Evolutionary conservation across 495 filamentous ascomycete species (phyloP).

Genomic region (Chaetomium tenue): DNA sequence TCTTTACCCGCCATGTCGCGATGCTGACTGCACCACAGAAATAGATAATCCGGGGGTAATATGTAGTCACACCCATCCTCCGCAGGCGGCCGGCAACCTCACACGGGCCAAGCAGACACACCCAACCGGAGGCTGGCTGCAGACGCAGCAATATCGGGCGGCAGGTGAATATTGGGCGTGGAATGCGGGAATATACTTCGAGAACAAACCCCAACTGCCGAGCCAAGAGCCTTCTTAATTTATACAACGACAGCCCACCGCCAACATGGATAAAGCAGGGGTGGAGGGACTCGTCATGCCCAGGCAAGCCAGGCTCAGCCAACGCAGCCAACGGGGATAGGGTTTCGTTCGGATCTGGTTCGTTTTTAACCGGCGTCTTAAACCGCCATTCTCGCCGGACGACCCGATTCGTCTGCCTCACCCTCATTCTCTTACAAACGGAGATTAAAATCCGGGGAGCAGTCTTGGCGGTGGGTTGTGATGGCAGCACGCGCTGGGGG

Average conservation of each 20-base stretch:
- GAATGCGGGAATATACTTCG: not conserved
- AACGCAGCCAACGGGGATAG: not conserved
- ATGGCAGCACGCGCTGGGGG: not conserved
- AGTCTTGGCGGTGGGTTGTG: slow-evolving; percentile 20
- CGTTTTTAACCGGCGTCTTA: slow-evolving; percentile 22
- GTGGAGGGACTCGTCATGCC: slow-evolving; percentile 7
- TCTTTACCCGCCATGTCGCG: not conserved
- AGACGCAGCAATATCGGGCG: not conserved
- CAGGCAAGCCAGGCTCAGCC: too few species aligned
- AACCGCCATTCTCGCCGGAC: slow-evolving; percentile 22
- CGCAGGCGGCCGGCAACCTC: not conserved
- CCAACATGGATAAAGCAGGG: not conserved
- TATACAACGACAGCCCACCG: not conserved
- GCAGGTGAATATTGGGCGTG: not conserved
- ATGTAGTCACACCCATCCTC: not conserved
- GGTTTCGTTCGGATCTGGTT: not conserved
- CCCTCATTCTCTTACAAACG: slow-evolving; percentile 22
- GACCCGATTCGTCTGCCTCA: slow-evolving; percentile 26
- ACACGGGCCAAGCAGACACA: not conserved
- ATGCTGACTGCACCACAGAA: not conserved
- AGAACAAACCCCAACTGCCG: slow-evolving; percentile 7
- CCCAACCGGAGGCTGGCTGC: not conserved
- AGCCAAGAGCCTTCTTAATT: slow-evolving; percentile 3
- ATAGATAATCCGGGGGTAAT: not conserved
- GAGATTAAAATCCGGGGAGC: slow-evolving; percentile 32